A percentile compares a stretch with the other conserved stretches of the same genome.
phyloP scores from a whole-genome alignment of 176 grass and related monocot genomes.

The Aegilops bicornis region DNA sequence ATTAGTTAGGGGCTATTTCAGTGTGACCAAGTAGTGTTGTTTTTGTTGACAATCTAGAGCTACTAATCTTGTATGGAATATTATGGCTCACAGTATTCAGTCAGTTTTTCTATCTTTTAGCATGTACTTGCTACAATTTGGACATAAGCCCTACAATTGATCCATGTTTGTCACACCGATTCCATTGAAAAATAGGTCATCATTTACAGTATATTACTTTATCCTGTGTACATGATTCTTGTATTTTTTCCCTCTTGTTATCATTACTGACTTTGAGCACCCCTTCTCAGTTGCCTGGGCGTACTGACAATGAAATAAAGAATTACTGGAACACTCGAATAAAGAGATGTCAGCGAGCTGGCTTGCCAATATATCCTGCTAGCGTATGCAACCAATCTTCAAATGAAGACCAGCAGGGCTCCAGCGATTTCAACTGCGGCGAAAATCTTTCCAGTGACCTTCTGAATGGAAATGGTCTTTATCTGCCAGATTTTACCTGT shows the following conservation, averaged over 20 bases:
- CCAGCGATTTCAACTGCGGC: conserved; percentile 39
- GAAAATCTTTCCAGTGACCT: conserved; percentile 55
- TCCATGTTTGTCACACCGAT: neutral
- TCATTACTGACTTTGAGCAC: conserved; percentile 27
- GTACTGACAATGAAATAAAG: conserved; percentile 99
- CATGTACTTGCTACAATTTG: conserved; percentile 1
- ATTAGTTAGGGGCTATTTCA: conserved; percentile 3
- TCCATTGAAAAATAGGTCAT: neutral
- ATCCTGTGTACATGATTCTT: neutral
- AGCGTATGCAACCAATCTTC: conserved; percentile 55
- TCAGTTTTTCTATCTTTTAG: neutral
- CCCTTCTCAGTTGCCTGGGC: conserved; percentile 82
- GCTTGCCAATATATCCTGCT: conserved; percentile 72
- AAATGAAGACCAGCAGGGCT: conserved; percentile 57
- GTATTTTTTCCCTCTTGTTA: neutral
- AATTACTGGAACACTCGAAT: conserved; percentile 99
- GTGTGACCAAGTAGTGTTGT: neutral
- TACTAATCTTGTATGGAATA: neutral
- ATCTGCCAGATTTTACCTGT: conserved; percentile 59
- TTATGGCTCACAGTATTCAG: neutral
- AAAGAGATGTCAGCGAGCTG: conserved; percentile 81
- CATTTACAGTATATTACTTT: neutral
- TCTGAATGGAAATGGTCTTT: conserved; percentile 48
- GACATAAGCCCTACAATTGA: neutral
- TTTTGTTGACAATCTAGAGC: neutral